A percentile compares a stretch with the other conserved stretches of the same genome.
Conservation (phyloP, 805 yeast genomes). For the Ogataea siamensis region DNA sequence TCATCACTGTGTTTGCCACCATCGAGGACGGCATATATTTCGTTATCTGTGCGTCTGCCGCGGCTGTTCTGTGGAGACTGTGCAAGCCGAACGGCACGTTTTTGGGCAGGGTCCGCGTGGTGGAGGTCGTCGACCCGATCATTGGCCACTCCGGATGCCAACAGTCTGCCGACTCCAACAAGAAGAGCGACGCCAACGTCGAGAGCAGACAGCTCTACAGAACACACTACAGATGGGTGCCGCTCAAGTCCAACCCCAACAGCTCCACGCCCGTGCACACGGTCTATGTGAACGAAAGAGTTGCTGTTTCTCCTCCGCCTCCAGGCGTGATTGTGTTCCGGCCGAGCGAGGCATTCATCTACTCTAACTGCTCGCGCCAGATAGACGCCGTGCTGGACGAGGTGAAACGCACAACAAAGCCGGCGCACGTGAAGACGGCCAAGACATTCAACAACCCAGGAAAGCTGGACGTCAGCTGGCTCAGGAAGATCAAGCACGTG, state of each 20-base stretch:
- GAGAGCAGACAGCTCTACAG: conserved; percentile 7
- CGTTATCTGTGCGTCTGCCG: conserved; percentile 82
- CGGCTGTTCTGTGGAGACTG: conserved; percentile 65
- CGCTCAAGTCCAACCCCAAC: conserved; percentile 40
- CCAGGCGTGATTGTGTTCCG: conserved; percentile 87
- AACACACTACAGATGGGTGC: conserved; percentile 57
- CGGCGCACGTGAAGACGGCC: conserved; percentile 49
- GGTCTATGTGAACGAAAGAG: conserved; percentile 46
- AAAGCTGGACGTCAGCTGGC: conserved; percentile 41
- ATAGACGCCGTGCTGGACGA: conserved; percentile 67
- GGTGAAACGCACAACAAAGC: conserved; percentile 57
- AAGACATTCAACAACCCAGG: conserved; percentile 94
- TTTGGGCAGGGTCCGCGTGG: conserved; percentile 72
- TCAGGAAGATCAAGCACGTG: conserved; percentile 16
- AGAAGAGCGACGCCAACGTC: conserved; percentile 4
- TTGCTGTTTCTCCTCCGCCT: conserved; percentile 74
- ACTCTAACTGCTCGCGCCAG: conserved; percentile 76
- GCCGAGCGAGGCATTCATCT: conserved; percentile 76
- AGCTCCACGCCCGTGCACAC: conserved; percentile 33
- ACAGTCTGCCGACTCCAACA: conserved; percentile 1
- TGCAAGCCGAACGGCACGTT: conserved; percentile 82
- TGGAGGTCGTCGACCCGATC: conserved; percentile 66
- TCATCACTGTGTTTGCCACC: conserved; percentile 72
- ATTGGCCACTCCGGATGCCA: conserved; percentile 24
- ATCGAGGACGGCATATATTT: conserved; percentile 91